Evolutionary conservation across 345 rosid genomes (phyloP), one percentile per base, ranked within the genome.

Genomic region (Luvunga scandens): DNA sequence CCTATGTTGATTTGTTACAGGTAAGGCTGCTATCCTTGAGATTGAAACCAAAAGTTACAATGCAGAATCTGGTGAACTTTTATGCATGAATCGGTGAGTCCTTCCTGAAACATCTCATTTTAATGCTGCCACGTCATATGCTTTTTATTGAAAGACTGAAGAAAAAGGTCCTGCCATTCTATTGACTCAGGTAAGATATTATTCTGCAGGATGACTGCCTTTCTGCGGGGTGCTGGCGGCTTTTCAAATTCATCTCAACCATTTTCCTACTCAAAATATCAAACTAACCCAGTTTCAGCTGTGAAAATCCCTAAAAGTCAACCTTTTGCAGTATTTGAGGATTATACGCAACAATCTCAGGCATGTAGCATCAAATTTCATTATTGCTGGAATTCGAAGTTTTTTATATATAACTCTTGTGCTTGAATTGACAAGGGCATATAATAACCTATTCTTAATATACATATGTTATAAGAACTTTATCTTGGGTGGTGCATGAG

Each of bases 11-110:
- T 75, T 36, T 66, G 21, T 64, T 79, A 77, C 83, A 96, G 98
- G 97, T 75, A 96, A 94, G 84, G 98, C 99, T 38, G 97, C 99
- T 75, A 77, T 96, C 75, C 71, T 89, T 78, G 98, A 94, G 82
- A 66, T 91, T 61, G 98, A 94, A 86, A 90, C 88, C 71, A 94
- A 69, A 85, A 89, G 89, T 87, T 96, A 86, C 66, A 89, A 88
- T 78, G 79, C 89, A 86, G 91, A 83, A 57, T 89, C 95, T 45
- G 97, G 89, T 61, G 95, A 91, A 81, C 59, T 89, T 59, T 73
- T 96, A 76, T 91, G 90, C 89, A 90, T 90, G 94, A 92, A 89
- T 77, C 79, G 99, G 98, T 94, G 77, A 72, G 85, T 50, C 70
- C 64, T 77, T 16, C 79, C 60, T 77, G 61, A 33, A 79, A 66